Evolutionary conservation across 2,329 filamentous ascomycete species (phyloP).

Genomic region (Colletotrichum noveboracense): DNA sequence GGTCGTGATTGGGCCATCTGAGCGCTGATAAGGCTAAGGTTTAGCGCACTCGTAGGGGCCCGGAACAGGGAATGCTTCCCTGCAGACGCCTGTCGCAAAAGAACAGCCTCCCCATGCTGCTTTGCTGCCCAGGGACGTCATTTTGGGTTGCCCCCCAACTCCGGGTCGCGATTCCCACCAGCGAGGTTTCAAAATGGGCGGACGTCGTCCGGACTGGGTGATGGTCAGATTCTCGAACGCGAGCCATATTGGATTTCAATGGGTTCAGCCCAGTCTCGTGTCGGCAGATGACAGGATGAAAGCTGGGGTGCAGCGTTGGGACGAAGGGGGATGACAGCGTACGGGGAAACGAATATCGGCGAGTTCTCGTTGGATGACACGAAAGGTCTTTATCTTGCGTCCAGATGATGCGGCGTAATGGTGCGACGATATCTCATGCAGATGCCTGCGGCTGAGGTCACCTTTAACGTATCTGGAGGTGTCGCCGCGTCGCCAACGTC

Average conservation of each 20-base stretch:
- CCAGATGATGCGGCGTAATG: not conserved
- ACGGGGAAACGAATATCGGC: not conserved
- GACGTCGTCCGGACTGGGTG: conserved; percentile 4
- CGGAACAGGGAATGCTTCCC: conserved; percentile 1
- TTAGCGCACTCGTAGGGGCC: not conserved
- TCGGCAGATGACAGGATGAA: not conserved
- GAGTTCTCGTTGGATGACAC: not conserved
- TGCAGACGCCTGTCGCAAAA: not conserved
- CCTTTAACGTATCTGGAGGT: not conserved
- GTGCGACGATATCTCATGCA: not conserved
- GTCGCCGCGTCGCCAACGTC: not conserved
- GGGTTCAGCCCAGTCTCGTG: not conserved
- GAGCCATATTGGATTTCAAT: not conserved
- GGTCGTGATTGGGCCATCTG: conserved; percentile 3
- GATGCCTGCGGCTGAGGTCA: not conserved
- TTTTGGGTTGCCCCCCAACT: conserved; percentile 11
- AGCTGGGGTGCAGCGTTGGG: not conserved
- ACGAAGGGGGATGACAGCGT: not conserved
- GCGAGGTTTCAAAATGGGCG: conserved; percentile 3
- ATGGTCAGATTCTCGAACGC: not conserved
- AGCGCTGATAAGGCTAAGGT: conserved; percentile 21
- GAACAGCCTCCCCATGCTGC: not conserved
- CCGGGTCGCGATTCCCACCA: conserved; percentile 1
- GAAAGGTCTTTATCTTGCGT: not conserved
- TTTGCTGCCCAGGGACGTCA: not conserved